Conservation (phyloP, 495 filamentous ascomycete species). For the Penicillium daleae region DNA sequence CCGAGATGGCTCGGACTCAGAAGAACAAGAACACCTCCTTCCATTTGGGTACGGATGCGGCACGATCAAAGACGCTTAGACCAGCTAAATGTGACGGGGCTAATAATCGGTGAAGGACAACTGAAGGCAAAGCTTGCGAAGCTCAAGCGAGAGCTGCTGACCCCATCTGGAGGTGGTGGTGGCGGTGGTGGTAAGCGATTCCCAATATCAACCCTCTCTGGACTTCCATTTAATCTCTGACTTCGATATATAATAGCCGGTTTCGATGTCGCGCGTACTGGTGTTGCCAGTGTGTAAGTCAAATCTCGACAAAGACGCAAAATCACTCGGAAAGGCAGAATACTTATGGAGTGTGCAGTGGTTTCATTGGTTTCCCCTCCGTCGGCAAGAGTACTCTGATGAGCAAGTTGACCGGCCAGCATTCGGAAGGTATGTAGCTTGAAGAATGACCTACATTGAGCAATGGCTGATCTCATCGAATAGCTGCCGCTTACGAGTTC, state of each 20-base stretch:
- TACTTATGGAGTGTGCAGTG: slow-evolving; percentile 33
- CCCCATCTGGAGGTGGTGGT: slow-evolving; percentile 78
- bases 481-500: slow-evolving; percentile 95
- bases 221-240: slow-evolving; percentile 29
- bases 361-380: slow-evolving; percentile 83
- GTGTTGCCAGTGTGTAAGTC: slow-evolving; percentile 92
- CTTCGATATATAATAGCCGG: slow-evolving; percentile 57
- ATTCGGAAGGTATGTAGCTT: slow-evolving; percentile 73
- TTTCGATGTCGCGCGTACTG: slow-evolving; percentile 97
- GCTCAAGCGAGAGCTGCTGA: slow-evolving; percentile 92
- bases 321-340: neutral
- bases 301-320: slow-evolving; percentile 9
- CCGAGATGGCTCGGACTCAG: slow-evolving; percentile 96
- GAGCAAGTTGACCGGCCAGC: slow-evolving; percentile 91
- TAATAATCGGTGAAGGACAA: slow-evolving; percentile 64
- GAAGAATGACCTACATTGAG: slow-evolving; percentile 1
- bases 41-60: slow-evolving; percentile 59
- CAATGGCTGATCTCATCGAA: slow-evolving; percentile 22
- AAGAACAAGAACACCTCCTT: slow-evolving; percentile 98
- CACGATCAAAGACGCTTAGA: slow-evolving; percentile 11
- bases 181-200: slow-evolving; percentile 66
- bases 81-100: slow-evolving; percentile 11
- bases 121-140: slow-evolving; percentile 98
- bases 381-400: slow-evolving; percentile 98
- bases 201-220: neutral